Conservation (phyloP, 108 stramenopile species). For the Pelagomonas calceolata region DNA sequence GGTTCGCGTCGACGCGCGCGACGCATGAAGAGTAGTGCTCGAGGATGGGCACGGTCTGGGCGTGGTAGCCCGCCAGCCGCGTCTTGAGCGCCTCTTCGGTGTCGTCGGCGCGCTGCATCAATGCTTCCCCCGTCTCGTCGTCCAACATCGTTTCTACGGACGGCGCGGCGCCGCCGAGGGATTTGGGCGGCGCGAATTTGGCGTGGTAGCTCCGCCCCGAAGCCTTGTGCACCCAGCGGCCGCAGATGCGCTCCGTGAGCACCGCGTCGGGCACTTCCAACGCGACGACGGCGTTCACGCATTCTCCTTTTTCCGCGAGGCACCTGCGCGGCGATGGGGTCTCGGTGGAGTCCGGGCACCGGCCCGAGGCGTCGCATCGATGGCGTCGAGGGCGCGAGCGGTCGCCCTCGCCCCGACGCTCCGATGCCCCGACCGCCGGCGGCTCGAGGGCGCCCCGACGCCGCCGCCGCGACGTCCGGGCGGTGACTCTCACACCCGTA, state of each 20-base stretch:
- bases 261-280: slow-evolving; percentile 84
- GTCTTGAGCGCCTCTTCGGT: slow-evolving; percentile 73
- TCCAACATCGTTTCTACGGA: slow-evolving; percentile 67
- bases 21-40: slow-evolving; percentile 84
- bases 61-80: slow-evolving; percentile 83
- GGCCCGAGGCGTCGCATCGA: no score
- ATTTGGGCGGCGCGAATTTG: slow-evolving; percentile 64
- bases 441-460: no score
- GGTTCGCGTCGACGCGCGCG: slow-evolving; percentile 74
- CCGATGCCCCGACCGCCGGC: no score
- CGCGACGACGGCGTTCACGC: slow-evolving; percentile 82
- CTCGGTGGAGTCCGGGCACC: no score
- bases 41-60: slow-evolving; percentile 89
- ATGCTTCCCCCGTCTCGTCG: slow-evolving; percentile 81
- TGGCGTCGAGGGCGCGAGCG: no score
- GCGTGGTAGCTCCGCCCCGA: slow-evolving; percentile 91
- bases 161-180: slow-evolving; percentile 37
- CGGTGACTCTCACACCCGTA: no score
- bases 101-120: slow-evolving; percentile 94
- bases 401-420: no score
- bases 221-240: slow-evolving; percentile 85
- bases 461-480: no score
- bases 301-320: slow-evolving; percentile 33
- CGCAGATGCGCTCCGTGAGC: slow-evolving; percentile 89
- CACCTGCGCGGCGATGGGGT: no score